Evolutionary conservation across 768 basidiomycete species (phyloP), one percentile per base, ranked within the genome.

Genomic region (Daedaleopsis nitida): DNA sequence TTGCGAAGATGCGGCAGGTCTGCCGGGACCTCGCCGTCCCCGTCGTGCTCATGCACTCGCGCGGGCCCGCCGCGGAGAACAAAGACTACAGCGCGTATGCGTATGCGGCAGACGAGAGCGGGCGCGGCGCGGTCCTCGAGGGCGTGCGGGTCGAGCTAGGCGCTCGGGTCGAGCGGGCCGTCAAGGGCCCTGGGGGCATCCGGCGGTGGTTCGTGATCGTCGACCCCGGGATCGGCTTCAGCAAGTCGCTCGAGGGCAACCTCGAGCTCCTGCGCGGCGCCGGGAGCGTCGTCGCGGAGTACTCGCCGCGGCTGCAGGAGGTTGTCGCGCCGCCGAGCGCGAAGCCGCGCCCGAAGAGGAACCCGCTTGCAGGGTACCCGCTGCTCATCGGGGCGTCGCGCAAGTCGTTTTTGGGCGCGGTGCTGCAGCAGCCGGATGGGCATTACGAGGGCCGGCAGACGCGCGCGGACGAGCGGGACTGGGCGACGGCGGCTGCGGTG

Each of bases 191-290:
- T 52, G 87, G 86, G 0, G 92, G 94, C 0, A 74, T 98, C 11
- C 80, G 92, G 58, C 76, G 91, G 53, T 98, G 96, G 96, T 81
- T 92, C 60, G 85, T 98, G 63, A 81, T 98, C 55, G 82, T 89
- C 24, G 97, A 98, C 75, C 93, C 96, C 3, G 96, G 96, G 0
- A 77, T 98, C 55, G 96, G 97, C 37, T 99, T 98, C 73, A 96
- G 95, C 74, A 98, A 98, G 74, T 83, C 86, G 0, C 71, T 87
- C 2, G 81, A 86, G 32, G 92, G 83, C 5, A 96, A 96, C 73
- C 65, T 94, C 37, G 78, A 81, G 62, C 68, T 96, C 12, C 72
- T 98, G 52, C 80, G 87, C 11, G 66, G 81, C 38, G 78, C 77
- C 53, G 80, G 70, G 19, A 71, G 62, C 52, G 71, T 92, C 44